Percentiles rank a stretch among this genome's conserved stretches.
These are phyloP conservation scores for Leccinum boreale DNA, from an alignment of 768 basidiomycete genomes.

Conservation along the genomic window DNA sequence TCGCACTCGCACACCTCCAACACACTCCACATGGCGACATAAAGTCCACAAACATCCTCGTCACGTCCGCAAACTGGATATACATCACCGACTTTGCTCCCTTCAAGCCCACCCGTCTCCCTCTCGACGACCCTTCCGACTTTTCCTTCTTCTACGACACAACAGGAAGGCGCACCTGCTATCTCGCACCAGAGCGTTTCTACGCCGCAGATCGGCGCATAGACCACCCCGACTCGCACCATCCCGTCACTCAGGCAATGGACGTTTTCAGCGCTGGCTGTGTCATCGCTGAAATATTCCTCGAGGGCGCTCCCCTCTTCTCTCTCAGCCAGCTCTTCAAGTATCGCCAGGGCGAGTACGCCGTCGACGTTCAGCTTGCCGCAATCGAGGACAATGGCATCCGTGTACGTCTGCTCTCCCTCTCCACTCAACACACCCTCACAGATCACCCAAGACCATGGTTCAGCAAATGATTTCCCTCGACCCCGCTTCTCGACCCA, in stretches of 20 bases:
- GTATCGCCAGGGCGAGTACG: constrained; percentile 83
- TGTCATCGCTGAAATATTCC: constrained; percentile 92
- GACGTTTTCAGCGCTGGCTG: constrained; percentile 96
- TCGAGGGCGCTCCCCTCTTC: constrained; percentile 92
- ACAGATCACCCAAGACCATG: constrained; percentile 54
- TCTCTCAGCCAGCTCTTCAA: constrained; percentile 94
- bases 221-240: constrained; percentile 55
- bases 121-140: constrained; percentile 94
- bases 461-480: constrained; percentile 89
- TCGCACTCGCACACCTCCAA: constrained; percentile 77
- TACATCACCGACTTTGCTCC: constrained; percentile 93
- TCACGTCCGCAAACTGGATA: constrained; percentile 95
- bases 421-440: neutral
- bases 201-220: constrained; percentile 69
- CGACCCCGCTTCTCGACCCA: constrained; percentile 71
- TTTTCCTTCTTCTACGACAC: constrained; percentile 99
- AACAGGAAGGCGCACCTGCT: constrained; percentile 89
- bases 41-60: constrained; percentile 95
- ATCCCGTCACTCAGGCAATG: constrained; percentile 93
- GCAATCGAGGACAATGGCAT: constrained; percentile 80
- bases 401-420: constrained; percentile 50
- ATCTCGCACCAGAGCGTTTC: constrained; percentile 95
- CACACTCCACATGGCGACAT: constrained; percentile 97
- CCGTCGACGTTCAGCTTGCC: constrained; percentile 65
- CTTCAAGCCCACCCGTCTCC: constrained; percentile 94